Evolutionary conservation across 495 filamentous ascomycete genomes (phyloP), one percentile per base, ranked within the genome.

Genomic region (Talaromyces borbonicus): DNA sequence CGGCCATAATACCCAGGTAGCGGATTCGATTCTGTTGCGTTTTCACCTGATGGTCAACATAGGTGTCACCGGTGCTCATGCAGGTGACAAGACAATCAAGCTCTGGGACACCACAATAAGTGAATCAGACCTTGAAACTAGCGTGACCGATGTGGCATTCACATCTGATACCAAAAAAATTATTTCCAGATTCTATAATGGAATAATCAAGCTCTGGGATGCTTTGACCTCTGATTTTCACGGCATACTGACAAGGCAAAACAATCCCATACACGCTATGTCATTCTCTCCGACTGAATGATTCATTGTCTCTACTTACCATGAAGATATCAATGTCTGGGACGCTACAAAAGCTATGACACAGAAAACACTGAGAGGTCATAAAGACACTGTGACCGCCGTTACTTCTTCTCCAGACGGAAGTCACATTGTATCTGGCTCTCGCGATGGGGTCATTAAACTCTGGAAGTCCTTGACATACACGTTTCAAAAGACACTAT

Each of bases 31-130:
- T 22, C 49, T 49, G 33, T 36, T 7, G 33, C 33, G 5, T 36
- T 36, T 14, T 36, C 33, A 14, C 16, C 33, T 8, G 33, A 36
- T 36, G 33, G 33, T n/a, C n/a, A n/a, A 36, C 8, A n/a, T n/a
- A 36, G 11, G 6, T 36, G 8, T 7, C 14, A 39, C 56, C 49
- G 9, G 61, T 45, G 5, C 46, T 5, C 41, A 55, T 37, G 64
- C 55, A 29, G 29, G 8, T 1, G 37, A 41, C 3, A n/a, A 36
- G 16, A 60, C 48, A 4, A 32, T 60, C 8, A 30, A 37, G 43
- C 46, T 61, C 20, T 60, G 52, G 57, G 49, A 61, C 43, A 6
- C 46, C 5, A 43, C 59, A 36, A 64, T 53, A 29, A 26, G 9
- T 3, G 37, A 41, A 2, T 14, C 6, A 5, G 16, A 5, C 33